phyloP scores from a whole-genome alignment of 164 flowering plant genomes.

The Berberis thunbergii region DNA sequence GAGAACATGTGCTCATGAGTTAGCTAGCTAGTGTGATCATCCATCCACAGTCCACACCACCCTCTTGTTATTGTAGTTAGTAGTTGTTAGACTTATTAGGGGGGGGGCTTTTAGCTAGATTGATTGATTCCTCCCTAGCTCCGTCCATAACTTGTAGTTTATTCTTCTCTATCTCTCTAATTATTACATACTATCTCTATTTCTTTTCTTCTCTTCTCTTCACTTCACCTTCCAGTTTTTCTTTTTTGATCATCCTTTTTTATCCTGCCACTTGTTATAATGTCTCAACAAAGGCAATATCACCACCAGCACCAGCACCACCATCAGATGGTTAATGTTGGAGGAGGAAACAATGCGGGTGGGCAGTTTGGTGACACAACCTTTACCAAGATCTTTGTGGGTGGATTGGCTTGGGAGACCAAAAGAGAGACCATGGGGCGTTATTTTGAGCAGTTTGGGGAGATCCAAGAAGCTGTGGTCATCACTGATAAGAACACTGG shows the following conservation, averaged over 20 bases:
- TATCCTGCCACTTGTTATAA: slow-evolving; percentile 3
- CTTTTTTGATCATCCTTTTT: slow-evolving; percentile 5
- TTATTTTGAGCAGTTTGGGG: slow-evolving; percentile 69
- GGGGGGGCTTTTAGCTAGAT: no score
- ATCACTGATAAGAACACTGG: slow-evolving; percentile 58
- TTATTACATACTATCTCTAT: background rate
- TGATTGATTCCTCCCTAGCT: no score
- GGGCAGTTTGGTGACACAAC: slow-evolving; percentile 45
- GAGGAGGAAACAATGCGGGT: slow-evolving; percentile 30
- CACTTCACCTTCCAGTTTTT: background rate
- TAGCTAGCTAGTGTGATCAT: background rate
- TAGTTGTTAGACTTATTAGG: no score
- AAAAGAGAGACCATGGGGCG: slow-evolving; percentile 53
- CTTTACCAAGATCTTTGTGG: slow-evolving; percentile 57
- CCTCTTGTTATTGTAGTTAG: no score
- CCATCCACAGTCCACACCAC: no score
- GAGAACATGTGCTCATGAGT: slow-evolving; percentile 16
- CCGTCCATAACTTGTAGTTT: background rate
- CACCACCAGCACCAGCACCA: slow-evolving; percentile 8
- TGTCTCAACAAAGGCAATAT: slow-evolving; percentile 51
- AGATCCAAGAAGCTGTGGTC: slow-evolving; percentile 58
- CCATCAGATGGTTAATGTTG: slow-evolving; percentile 10
- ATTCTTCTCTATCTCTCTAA: background rate
- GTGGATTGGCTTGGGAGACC: slow-evolving; percentile 73
- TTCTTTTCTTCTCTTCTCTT: background rate